Percentiles rank a stretch among this genome's conserved stretches.
Evolutionary conservation across 495 filamentous ascomycete species (phyloP).

Genomic region (Penicillium flavigenum): DNA sequence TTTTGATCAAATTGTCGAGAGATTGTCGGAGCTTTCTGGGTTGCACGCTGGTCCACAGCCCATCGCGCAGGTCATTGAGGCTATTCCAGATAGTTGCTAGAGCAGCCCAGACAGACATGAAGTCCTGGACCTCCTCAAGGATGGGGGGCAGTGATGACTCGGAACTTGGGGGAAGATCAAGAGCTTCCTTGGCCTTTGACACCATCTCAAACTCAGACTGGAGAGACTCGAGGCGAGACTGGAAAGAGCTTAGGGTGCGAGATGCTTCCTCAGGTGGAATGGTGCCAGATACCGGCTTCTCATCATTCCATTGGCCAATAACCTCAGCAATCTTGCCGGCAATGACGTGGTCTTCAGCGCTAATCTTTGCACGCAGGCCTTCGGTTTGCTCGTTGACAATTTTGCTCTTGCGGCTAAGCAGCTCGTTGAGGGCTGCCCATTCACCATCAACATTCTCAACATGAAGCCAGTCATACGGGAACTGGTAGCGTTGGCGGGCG

Average conservation of each 20-base stretch:
- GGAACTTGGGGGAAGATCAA: slow-evolving; percentile 77
- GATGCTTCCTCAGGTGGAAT: slow-evolving; percentile 86
- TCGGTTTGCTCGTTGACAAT: slow-evolving; percentile 95
- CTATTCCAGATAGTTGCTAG: slow-evolving; percentile 96
- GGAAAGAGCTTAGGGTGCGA: slow-evolving; percentile 73
- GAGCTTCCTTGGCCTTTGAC: slow-evolving; percentile 89
- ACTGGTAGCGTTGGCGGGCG: slow-evolving; percentile 84
- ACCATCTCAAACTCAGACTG: slow-evolving; percentile 91
- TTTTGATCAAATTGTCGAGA: slow-evolving; percentile 88
- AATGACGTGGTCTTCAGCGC: slow-evolving; percentile 89
- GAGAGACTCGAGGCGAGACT: slow-evolving; percentile 74
- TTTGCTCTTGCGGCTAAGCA: slow-evolving; percentile 84
- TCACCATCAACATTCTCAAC: slow-evolving; percentile 92
- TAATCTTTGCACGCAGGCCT: slow-evolving; percentile 91
- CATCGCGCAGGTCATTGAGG: slow-evolving; percentile 87
- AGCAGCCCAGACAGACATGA: slow-evolving; percentile 96
- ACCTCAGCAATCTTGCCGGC: slow-evolving; percentile 81
- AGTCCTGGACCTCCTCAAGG: slow-evolving; percentile 96
- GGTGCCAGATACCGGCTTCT: slow-evolving; percentile 93
- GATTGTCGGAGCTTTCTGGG: slow-evolving; percentile 85
- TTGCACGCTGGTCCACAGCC: slow-evolving; percentile 87
- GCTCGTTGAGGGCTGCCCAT: slow-evolving; percentile 88
- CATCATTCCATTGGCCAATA: slow-evolving; percentile 82
- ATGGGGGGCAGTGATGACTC: slow-evolving; percentile 77
- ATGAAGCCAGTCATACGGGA: slow-evolving; percentile 87